Base-by-base conservation (phyloP, 176 grass and related monocot genomes). In the Eragrostis curvula region DNA sequence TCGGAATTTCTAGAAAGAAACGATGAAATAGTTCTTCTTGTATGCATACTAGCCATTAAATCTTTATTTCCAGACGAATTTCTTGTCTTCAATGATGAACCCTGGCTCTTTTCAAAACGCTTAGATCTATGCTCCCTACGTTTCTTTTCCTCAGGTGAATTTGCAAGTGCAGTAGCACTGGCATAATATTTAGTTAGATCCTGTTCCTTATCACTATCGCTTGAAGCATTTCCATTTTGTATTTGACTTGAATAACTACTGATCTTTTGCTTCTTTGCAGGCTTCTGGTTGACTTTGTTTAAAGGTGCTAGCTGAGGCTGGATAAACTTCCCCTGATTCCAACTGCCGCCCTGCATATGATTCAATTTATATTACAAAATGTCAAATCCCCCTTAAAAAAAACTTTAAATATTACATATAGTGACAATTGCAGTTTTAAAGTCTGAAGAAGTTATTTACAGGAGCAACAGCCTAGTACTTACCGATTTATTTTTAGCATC, bases 91-190 rank as follows among this genome's bases (percentile, higher is more conserved):
- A 39, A 47, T 61, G 85, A 71, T 71, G 82, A 75, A 79, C 81
- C 81, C 68, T 85, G 85, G 65, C 55, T 84, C 71, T 82, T 98
- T 71, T 98, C 96, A 79, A 98, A 98, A 65, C 96, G 92, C 74
- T 95, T 98, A 77, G 86, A 95, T 40, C 96, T 91, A 88, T 94
- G 86, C 76, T 98, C 96, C 59, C 96, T 85, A 65, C 84, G 91
- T 83, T 73, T 98, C 86, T 90, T 95, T 89, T 98, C 96, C 76
- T 98, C 96, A 17, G 88, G 92, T 61, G 86, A 91, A 78, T 93
- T 89, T 69, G 90, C 90, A 78, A 95, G 25, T 79, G 92, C 63
- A 12, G 82, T 89, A 69, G 92, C 96, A 84, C 75, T 93, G 13
- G 90, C 66, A 81, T 91, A 91, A 85, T 91, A 91, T 88, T 91